Evolutionary conservation across 768 basidiomycete genomes (phyloP).

Genomic region (Trametes cinnabarina): DNA sequence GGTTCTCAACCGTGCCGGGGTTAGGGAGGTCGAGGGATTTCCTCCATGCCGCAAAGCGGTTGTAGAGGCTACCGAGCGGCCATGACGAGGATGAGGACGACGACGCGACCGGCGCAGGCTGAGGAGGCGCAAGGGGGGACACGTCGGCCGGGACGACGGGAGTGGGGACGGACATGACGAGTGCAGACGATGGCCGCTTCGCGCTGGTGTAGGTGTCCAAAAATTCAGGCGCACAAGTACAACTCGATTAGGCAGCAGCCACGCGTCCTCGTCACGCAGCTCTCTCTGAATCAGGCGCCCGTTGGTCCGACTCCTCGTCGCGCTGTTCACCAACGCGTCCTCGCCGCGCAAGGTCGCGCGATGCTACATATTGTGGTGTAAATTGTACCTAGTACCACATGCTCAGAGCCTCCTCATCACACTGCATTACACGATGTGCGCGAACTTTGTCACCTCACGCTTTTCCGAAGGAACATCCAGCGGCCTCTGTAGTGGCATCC

Average conservation of each 20-base stretch:
- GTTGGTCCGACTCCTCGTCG: background rate
- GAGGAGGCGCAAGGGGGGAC: background rate
- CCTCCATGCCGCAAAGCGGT: slow-evolving; percentile 79
- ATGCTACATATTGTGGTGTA: too few relatives aligned
- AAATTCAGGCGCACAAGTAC: slow-evolving; percentile 16
- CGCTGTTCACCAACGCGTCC: background rate
- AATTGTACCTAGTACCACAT: too few relatives aligned
- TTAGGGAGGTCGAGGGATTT: slow-evolving; percentile 77
- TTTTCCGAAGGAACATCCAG: too few relatives aligned
- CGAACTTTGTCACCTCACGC: too few relatives aligned
- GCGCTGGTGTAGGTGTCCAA: slow-evolving; percentile 12
- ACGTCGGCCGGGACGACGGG: slow-evolving; percentile 11
- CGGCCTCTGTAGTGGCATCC: too few relatives aligned
- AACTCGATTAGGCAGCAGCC: slow-evolving; percentile 12
- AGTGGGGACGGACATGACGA: slow-evolving; percentile 19
- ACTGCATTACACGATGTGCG: too few relatives aligned
- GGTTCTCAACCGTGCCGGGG: slow-evolving; percentile 91
- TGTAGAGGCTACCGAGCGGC: slow-evolving; percentile 66
- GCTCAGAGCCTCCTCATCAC: too few relatives aligned
- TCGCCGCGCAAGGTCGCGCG: too few relatives aligned
- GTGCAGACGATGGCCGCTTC: slow-evolving; percentile 10
- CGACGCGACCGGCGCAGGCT: slow-evolving; percentile 14
- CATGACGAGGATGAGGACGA: slow-evolving; percentile 28
- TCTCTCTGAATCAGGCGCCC: too few relatives aligned
- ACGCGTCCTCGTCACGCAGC: slow-evolving; percentile 1